phyloP scores from a whole-genome alignment of 225 moss, liverwort and hornwort species.

The Physcomitrellopsis africana region DNA sequence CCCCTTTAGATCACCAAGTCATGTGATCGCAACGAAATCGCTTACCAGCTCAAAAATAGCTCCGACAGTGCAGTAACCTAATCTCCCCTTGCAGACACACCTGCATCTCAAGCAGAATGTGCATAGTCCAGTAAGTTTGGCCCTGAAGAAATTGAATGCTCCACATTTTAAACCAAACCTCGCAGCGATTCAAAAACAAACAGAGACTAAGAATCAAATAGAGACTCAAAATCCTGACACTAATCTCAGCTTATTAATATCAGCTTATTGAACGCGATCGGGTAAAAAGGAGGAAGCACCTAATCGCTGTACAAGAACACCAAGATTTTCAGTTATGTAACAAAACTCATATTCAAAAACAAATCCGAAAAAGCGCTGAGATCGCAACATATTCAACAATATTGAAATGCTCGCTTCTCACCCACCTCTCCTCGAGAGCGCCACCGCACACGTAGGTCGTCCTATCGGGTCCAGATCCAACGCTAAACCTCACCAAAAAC shows the following conservation, averaged over 20 bases:
- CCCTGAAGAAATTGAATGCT: neutral
- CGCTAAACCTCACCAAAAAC: neutral
- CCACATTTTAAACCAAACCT: conserved; percentile 17
- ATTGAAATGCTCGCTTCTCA: conserved; percentile 15
- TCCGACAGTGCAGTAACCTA: conserved; percentile 7
- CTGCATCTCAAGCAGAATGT: conserved; percentile 14
- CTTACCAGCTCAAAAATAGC: conserved; percentile 8
- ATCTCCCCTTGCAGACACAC: neutral
- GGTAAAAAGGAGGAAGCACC: neutral
- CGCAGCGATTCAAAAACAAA: neutral
- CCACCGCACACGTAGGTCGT: neutral
- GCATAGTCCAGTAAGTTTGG: neutral
- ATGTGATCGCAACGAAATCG: conserved; percentile 1
- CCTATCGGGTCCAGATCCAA: conserved; percentile 30
- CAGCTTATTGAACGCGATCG: neutral
- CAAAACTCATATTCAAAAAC: neutral
- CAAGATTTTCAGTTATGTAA: neutral
- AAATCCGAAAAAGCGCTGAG: neutral
- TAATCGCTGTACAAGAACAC: neutral
- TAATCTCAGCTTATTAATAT: neutral
- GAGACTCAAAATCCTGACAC: conserved; percentile 6
- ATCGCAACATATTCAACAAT: neutral
- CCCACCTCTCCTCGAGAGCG: neutral
- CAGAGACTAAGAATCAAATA: neutral
- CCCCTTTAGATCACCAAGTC: neutral